Conservation (phyloP, 768 basidiomycete genomes). For the Roridomyces roridus region DNA sequence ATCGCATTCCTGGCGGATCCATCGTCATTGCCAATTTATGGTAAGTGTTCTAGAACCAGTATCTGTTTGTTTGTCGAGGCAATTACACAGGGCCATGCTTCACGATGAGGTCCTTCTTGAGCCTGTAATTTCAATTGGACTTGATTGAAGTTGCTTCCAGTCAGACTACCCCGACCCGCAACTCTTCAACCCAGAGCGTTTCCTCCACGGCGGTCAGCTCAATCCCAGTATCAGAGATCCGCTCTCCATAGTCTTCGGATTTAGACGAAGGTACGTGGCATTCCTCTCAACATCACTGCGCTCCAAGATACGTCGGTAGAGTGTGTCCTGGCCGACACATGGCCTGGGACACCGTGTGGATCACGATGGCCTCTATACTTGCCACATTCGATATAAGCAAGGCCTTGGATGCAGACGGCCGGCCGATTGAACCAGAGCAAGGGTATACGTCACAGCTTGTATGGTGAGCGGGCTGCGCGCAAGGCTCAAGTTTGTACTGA, state of each 20-base stretch:
- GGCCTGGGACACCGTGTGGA: not conserved
- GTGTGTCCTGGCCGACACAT: not conserved
- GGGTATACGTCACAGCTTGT: not conserved
- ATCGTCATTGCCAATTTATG: conserved; percentile 4
- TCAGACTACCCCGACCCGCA: not conserved
- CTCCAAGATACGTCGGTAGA: not conserved
- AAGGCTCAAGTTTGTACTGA: too few species aligned
- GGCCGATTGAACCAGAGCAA: not conserved
- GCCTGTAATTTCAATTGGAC: not conserved
- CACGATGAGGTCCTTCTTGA: not conserved
- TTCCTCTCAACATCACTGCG: too few species aligned
- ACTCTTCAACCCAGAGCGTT: conserved; percentile 2
- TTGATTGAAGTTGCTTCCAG: not conserved
- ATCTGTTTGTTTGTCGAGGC: not conserved
- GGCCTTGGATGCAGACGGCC: not conserved
- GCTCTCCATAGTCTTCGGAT: conserved; percentile 4
- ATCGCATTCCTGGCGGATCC: conserved; percentile 22
- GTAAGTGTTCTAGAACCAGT: not conserved
- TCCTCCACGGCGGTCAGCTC: not conserved
- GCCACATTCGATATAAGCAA: not conserved
- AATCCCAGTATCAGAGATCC: not conserved
- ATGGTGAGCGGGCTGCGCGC: too few species aligned
- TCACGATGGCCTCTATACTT: not conserved
- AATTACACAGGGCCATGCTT: not conserved
- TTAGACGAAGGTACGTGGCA: not conserved